phyloP scores from a whole-genome alignment of 2,329 filamentous ascomycete species.

The Xylariaceae sp. region DNA sequence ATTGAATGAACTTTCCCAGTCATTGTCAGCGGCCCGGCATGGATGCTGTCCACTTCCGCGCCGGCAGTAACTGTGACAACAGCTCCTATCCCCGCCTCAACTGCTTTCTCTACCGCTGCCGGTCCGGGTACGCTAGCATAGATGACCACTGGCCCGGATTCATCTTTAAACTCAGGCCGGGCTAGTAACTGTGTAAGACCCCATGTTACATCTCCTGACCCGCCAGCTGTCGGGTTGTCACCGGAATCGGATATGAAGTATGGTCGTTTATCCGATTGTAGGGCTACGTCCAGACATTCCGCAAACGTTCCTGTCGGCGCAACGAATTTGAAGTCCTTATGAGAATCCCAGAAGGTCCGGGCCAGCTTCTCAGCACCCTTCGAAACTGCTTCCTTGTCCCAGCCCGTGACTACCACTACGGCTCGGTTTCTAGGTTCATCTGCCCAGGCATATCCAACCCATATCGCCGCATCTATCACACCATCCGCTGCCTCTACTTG shows the following conservation, averaged over 20 bases:
- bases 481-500: constrained; percentile 39
- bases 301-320: constrained; percentile 46
- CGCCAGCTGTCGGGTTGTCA: constrained; percentile 53
- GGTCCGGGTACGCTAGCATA: constrained; percentile 51
- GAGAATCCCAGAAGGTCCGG: constrained; percentile 44
- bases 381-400: constrained; percentile 39
- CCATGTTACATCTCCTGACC: constrained; percentile 52
- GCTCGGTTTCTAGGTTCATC: constrained; percentile 51
- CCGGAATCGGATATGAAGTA: constrained; percentile 55
- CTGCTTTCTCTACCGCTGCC: constrained; percentile 39
- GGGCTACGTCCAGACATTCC: constrained; percentile 45
- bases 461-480: constrained; percentile 49
- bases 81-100: constrained; percentile 43
- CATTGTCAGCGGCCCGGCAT: constrained; percentile 47
- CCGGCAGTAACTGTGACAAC: constrained; percentile 49
- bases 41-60: constrained; percentile 45
- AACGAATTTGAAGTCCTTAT: constrained; percentile 47
- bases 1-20: constrained; percentile 48
- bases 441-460: constrained; percentile 55
- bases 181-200: constrained; percentile 43
- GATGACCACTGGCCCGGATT: constrained; percentile 41
- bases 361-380: constrained; percentile 44
- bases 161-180: constrained; percentile 41
- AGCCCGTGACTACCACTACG: constrained; percentile 48
- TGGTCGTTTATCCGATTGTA: constrained; percentile 39